These are phyloP conservation scores for Colletotrichum falcatum DNA, from an alignment of 2,329 filamentous ascomycete species.

Conservation along the genomic window DNA sequence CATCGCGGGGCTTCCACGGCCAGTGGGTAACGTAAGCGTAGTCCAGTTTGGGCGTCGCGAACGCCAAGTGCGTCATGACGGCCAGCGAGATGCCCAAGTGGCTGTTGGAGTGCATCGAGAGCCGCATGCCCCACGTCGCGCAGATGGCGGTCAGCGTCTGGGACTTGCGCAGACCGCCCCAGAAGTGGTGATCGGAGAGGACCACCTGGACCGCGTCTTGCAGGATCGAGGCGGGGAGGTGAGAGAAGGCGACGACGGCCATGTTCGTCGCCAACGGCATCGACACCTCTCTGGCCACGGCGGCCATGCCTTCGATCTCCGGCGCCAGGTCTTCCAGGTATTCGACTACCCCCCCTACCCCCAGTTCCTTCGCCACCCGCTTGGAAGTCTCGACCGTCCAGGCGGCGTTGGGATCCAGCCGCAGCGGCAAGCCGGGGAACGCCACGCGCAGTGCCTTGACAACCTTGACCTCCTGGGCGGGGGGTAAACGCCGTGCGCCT, in stretches of 20 bases:
- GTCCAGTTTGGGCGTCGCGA: constrained; percentile 55
- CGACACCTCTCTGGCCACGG: constrained; percentile 53
- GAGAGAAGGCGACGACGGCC: constrained; percentile 56
- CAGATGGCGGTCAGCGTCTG: constrained; percentile 54
- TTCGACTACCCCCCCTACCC: constrained; percentile 51
- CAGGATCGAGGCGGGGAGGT: constrained; percentile 53
- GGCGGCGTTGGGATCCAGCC: constrained; percentile 54
- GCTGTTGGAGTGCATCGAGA: constrained; percentile 59
- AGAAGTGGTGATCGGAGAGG: constrained; percentile 57
- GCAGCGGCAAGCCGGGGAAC: constrained; percentile 52
- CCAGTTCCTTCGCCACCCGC: constrained; percentile 53
- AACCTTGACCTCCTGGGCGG: constrained; percentile 54
- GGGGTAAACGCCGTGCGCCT: constrained; percentile 56
- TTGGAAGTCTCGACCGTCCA: constrained; percentile 55
- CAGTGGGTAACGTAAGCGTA: constrained; percentile 59
- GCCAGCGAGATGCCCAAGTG: constrained; percentile 57
- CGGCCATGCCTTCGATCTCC: constrained; percentile 57
- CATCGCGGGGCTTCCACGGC: constrained; percentile 58
- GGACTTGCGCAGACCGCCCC: constrained; percentile 56
- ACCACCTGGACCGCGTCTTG: constrained; percentile 56
- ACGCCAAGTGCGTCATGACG: constrained; percentile 57
- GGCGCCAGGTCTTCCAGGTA: constrained; percentile 56
- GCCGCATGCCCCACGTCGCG: constrained; percentile 53
- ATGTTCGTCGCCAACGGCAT: constrained; percentile 59
- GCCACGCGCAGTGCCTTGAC: constrained; percentile 52